phyloP scores from a whole-genome alignment of 371 early-diverging fungal species.

The Rhizopus sp. region DNA sequence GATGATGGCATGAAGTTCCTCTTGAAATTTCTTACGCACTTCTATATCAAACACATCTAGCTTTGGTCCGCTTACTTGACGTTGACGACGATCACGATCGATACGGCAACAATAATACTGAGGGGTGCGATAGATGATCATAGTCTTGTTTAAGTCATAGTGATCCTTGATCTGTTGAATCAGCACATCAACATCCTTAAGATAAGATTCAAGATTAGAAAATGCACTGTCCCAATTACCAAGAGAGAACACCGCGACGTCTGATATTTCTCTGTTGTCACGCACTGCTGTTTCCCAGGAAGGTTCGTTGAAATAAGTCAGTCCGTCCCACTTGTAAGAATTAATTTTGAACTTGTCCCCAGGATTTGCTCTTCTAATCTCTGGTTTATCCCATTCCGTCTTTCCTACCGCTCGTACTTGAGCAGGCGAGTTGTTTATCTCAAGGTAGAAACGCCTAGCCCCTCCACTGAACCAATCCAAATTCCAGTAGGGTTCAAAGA shows the following conservation, averaged over 20 bases:
- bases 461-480: constrained; percentile 31
- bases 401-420: constrained; percentile 15
- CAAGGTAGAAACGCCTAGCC: constrained; percentile 25
- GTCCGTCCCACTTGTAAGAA: constrained; percentile 55
- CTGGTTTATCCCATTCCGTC: constrained; percentile 20
- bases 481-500: constrained; percentile 40
- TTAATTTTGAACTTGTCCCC: constrained; percentile 18
- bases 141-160: constrained; percentile 29
- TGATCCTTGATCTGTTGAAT: constrained; percentile 26
- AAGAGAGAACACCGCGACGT: constrained; percentile 43
- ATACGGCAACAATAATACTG: constrained; percentile 60
- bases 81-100: constrained; percentile 31
- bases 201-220: constrained; percentile 31
- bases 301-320: constrained; percentile 43
- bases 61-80: constrained; percentile 39
- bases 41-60: constrained; percentile 42
- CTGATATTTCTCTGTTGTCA: constrained; percentile 7
- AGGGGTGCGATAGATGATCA: constrained; percentile 49
- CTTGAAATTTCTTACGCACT: constrained; percentile 23
- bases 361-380: not conserved
- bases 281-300: constrained; percentile 34
- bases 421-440: constrained; percentile 12
- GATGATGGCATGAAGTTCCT: constrained; percentile 27
- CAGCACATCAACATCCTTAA: constrained; percentile 26
- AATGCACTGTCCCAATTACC: constrained; percentile 61